These are phyloP conservation scores for Gastrodia elata DNA, from an alignment of 106 monocot genomes.

Conservation along the genomic window DNA sequence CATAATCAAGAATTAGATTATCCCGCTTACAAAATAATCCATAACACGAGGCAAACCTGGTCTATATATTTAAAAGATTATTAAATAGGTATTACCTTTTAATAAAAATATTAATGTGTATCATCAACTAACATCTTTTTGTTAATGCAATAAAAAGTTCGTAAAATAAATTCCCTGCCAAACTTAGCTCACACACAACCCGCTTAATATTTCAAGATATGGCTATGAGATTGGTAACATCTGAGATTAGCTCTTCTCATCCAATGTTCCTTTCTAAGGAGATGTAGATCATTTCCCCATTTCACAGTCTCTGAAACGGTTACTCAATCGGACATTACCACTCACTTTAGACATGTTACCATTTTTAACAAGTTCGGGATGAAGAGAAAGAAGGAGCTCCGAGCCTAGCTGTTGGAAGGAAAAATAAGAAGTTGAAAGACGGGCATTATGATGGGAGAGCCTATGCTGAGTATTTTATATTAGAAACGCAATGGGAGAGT, in stretches of 20 bases:
- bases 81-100: no score
- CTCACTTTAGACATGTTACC: constrained; percentile 27
- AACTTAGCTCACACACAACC: no score
- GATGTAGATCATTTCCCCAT: constrained; percentile 15
- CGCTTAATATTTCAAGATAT: no score
- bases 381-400: not conserved
- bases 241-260: constrained; percentile 21
- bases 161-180: no score
- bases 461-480: not conserved
- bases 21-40: no score
- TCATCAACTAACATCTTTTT: no score
- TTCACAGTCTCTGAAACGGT: constrained; percentile 31
- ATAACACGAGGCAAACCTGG: no score
- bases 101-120: no score
- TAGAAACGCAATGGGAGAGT: no score
- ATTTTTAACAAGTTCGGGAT: constrained; percentile 30
- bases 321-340: constrained; percentile 19
- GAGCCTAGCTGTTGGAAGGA: not conserved
- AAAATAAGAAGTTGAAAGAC: not conserved
- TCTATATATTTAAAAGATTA: no score
- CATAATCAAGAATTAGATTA: no score
- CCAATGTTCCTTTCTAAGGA: constrained; percentile 32
- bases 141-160: no score
- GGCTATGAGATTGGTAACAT: constrained; percentile 38
- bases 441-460: not conserved